Evolutionary conservation across 2,329 filamentous ascomycete species (phyloP), one percentile per base, ranked within the genome.

Genomic region (Gremmenia infestans): DNA sequence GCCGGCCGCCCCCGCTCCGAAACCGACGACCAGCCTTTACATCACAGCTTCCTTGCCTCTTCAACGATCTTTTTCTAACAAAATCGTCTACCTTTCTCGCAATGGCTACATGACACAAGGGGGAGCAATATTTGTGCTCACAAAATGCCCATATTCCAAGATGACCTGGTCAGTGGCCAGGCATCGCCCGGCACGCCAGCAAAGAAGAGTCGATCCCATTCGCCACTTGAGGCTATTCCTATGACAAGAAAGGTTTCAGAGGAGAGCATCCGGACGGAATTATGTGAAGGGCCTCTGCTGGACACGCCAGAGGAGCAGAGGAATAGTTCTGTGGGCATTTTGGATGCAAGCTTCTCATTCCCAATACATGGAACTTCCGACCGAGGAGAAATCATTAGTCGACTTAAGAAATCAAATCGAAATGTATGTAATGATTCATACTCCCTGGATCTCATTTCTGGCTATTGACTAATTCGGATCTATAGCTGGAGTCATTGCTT

Each of bases 381-480:
- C 70, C 81, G 92, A 61, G 83, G 84, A 55, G 87, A 92, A 71
- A 76, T 96, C 65, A 97, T 97, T 55, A 83, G 91, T 72, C 81
- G 86, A 61, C 79, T 97, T 63, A 97, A 97, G 74, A 83, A 82
- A 70, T 81, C 84, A 28, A 83, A 79, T 68, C 79, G 80, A 65
- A 79, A 81, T 76, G 86, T 83, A 73, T 53, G 76, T 55, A 32
- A 50, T 39, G 23, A 42, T 35, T 28, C 48, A 11, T 19, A 14
- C 12, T 43, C 6, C 25, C 39, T 53, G 48, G 42, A 17, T 53
- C 8, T 53, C n/a, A 15, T 32, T 32, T 37, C 23, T 40, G 23
- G 14, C 15, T 35, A 25, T 50, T 19, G n/a, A 53, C 40, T 52
- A 42, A 49, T 50, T 56, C 46, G 32, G 42, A 50, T 40, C 12